phyloP scores from a whole-genome alignment of 805 yeast species.

The Zygosaccharomyces siamensis region DNA sequence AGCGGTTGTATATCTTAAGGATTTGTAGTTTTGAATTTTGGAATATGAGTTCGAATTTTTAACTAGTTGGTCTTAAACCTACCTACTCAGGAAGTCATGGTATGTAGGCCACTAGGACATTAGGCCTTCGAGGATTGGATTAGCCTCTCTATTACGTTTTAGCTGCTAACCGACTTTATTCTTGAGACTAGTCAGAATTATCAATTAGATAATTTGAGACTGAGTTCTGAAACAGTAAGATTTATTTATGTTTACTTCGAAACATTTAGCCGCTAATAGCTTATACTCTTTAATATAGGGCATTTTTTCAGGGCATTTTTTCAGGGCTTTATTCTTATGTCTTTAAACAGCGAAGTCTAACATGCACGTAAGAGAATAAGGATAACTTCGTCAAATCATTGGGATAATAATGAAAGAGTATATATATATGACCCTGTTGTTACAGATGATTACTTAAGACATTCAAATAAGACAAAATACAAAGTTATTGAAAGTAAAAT shows the following conservation, averaged over 20 bases:
- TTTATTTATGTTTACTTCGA: neutral
- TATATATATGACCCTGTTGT: neutral
- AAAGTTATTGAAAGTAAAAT: neutral
- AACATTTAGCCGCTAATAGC: neutral
- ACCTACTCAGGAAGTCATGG: too few species aligned
- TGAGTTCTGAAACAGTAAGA: neutral
- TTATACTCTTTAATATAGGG: neutral
- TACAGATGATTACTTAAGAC: neutral
- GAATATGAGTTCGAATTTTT: too few species aligned
- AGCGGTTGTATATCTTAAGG: too few species aligned
- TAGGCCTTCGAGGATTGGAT: too few species aligned
- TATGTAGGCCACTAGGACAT: too few species aligned
- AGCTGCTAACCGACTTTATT: too few species aligned
- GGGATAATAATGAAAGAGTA: neutral
- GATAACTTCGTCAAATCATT: neutral
- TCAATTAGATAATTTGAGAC: neutral
- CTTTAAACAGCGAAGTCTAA: neutral
- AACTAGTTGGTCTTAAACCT: too few species aligned
- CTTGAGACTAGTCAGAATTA: too few species aligned
- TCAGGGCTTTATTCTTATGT: neutral
- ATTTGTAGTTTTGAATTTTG: too few species aligned
- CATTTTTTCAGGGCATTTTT: neutral
- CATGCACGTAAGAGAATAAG: constrained; percentile 4
- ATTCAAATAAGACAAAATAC: neutral
- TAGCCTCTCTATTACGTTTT: too few species aligned